Percentiles rank a stretch among this genome's conserved stretches.
Conservation (phyloP, 139 green algal species). For the Chlorella sorokiniana region DNA sequence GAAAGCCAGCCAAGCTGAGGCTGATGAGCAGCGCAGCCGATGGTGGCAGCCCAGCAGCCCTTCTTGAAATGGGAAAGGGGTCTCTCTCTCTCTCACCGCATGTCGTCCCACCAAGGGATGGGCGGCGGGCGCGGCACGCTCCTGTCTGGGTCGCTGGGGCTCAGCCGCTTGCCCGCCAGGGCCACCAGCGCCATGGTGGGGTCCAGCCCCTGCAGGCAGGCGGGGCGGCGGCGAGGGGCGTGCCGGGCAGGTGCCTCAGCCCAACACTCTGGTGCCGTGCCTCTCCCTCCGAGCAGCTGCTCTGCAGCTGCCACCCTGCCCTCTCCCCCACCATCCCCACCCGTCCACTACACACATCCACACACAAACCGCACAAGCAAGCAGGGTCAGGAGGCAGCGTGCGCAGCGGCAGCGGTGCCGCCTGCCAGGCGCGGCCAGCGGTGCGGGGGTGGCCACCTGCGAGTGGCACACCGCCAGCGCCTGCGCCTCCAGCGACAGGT, state of each 20-base stretch:
- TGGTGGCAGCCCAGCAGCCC: no score
- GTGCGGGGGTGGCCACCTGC: not conserved
- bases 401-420: no score
- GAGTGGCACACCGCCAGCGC: constrained; percentile 50
- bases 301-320: no score
- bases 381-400: no score
- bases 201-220: constrained; percentile 51
- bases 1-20: no score
- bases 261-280: not conserved
- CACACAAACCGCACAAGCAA: no score
- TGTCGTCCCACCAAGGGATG: constrained; percentile 61
- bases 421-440: no score
- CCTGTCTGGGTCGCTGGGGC: constrained; percentile 51
- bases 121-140: constrained; percentile 17
- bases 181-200: constrained; percentile 55
- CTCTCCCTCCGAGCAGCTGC: no score
- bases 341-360: no score
- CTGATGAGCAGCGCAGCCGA: no score
- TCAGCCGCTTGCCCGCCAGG: constrained; percentile 58
- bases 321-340: no score
- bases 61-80: no score
- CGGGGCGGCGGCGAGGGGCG: not conserved
- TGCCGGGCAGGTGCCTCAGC: not conserved
- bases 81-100: constrained; percentile 35
- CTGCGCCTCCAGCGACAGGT: constrained; percentile 49